phyloP scores from a whole-genome alignment of 306 rosid species.

The Prosopis cineraria region DNA sequence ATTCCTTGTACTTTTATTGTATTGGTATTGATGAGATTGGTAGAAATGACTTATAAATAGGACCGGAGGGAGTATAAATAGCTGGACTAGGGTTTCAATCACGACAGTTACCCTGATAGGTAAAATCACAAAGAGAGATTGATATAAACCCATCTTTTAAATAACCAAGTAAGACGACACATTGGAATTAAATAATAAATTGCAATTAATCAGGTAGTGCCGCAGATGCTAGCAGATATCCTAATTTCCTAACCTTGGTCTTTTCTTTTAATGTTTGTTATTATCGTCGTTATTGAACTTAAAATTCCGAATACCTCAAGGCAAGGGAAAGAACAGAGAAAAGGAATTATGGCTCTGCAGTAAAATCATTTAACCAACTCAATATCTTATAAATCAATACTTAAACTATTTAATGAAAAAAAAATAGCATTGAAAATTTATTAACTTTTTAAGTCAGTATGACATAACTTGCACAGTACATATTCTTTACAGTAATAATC shows the following conservation, averaged over 20 bases:
- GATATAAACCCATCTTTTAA: not conserved
- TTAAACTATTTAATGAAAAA: slow-evolving; percentile 1
- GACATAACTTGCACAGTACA: slow-evolving; percentile 7
- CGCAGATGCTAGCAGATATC: not conserved
- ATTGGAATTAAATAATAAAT: not conserved
- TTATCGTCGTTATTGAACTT: not conserved
- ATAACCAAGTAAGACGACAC: not conserved
- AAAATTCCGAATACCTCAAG: not conserved
- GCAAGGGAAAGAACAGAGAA: not conserved
- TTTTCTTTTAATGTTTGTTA: not conserved
- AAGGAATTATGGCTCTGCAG: not conserved
- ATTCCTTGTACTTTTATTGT: no score
- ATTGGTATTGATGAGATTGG: no score
- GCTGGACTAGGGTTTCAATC: not conserved
- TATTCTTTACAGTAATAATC: slow-evolving; percentile 16
- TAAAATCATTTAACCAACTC: no score
- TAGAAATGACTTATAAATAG: no score
- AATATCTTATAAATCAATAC: not conserved
- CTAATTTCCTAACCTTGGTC: not conserved
- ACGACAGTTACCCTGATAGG: not conserved
- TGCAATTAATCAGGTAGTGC: not conserved
- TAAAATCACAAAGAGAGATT: not conserved
- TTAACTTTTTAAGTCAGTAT: not conserved
- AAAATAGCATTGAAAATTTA: not conserved
- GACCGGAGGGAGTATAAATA: no score